phyloP scores from a whole-genome alignment of 2,329 filamentous ascomycete species.

The Aspergillus fructus region DNA sequence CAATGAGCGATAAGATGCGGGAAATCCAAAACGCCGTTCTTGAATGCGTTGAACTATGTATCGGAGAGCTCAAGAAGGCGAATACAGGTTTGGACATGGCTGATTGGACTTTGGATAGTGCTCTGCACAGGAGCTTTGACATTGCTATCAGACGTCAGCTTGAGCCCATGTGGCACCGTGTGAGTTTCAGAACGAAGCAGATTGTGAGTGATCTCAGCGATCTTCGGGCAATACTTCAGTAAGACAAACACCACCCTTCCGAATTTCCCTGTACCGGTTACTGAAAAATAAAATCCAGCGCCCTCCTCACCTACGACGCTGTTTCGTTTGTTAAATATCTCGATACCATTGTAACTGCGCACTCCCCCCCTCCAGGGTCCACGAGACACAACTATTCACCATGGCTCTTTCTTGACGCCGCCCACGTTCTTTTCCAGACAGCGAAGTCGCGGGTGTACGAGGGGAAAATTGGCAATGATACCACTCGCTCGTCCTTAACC shows the following conservation, averaged over 20 bases:
- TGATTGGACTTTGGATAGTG: conserved; percentile 94
- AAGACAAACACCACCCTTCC: conserved; percentile 17
- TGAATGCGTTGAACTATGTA: conserved; percentile 93
- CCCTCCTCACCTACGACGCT: conserved; percentile 79
- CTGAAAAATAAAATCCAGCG: conserved; percentile 33
- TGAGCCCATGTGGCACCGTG: conserved; percentile 95
- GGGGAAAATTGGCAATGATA: conserved; percentile 63
- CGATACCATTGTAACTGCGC: conserved; percentile 88
- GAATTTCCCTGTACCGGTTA: not conserved
- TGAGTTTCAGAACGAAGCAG: conserved; percentile 91
- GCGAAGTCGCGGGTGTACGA: conserved; percentile 86
- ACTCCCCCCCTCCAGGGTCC: conserved; percentile 82
- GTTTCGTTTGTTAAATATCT: conserved; percentile 91
- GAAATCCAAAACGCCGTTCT: conserved; percentile 92
- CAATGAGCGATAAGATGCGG: conserved; percentile 92
- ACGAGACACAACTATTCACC: conserved; percentile 87
- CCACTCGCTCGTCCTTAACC: conserved; percentile 48
- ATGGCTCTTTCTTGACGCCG: conserved; percentile 94
- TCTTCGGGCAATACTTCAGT: conserved; percentile 77
- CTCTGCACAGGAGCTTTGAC: conserved; percentile 89
- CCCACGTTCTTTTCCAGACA: conserved; percentile 89
- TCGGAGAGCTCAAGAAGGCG: conserved; percentile 87
- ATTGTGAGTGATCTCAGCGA: conserved; percentile 88
- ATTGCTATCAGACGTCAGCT: conserved; percentile 82
- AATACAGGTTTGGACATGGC: conserved; percentile 92